Percentiles rank a stretch among this genome's conserved stretches.
phyloP scores from a whole-genome alignment of 768 basidiomycete species.

The Suillus subalutaceus region DNA sequence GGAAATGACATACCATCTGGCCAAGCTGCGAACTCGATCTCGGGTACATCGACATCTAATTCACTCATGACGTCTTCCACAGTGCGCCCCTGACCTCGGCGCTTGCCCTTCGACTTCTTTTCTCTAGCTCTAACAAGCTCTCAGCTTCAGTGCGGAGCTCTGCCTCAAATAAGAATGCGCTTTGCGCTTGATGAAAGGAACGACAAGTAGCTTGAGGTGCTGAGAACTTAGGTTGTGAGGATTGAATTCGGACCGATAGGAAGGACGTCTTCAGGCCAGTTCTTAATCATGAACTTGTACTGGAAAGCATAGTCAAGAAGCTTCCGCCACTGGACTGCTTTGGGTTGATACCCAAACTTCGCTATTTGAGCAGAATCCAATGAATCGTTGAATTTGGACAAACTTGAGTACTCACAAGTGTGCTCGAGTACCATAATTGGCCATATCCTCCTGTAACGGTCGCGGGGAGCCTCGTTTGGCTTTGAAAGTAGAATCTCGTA shows the following conservation, averaged over 20 bases:
- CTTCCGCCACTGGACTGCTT: not conserved
- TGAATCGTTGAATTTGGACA: not conserved
- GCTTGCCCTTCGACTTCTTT: conserved; percentile 1
- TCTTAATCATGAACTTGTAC: no score
- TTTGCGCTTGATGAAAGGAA: not conserved
- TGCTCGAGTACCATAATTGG: not conserved
- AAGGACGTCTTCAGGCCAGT: no score
- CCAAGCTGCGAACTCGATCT: not conserved
- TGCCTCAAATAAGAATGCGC: not conserved
- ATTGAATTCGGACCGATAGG: no score
- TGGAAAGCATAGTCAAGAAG: not conserved
- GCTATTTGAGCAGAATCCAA: not conserved
- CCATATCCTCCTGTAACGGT: not conserved
- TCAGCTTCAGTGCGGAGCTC: not conserved
- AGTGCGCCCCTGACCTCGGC: not conserved
- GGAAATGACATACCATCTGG: not conserved
- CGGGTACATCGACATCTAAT: not conserved
- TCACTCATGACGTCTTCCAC: not conserved
- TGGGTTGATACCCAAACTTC: not conserved
- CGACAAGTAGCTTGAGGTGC: not conserved
- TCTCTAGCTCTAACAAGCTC: not conserved
- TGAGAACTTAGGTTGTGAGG: no score
- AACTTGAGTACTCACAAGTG: not conserved
- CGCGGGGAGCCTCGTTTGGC: no score
- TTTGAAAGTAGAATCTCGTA: no score